Evolutionary conservation across 805 yeast species (phyloP).

Genomic region (Zygoascus flipseniorum): DNA sequence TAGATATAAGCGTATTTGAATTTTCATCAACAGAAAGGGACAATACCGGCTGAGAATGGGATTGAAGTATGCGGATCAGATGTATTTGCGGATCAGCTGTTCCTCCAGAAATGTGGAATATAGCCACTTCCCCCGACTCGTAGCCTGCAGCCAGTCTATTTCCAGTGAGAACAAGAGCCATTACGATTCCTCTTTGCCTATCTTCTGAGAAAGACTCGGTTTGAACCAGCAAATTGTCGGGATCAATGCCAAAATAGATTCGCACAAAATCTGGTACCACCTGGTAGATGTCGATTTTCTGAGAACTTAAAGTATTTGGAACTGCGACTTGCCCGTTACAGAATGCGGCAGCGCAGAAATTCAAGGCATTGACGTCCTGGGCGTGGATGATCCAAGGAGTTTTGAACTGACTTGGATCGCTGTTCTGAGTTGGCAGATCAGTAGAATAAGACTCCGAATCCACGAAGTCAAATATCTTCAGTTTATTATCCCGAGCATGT

Average conservation of each 20-base stretch:
- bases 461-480: conserved; percentile 24
- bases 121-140: conserved; percentile 59
- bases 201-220: neutral
- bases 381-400: conserved; percentile 33
- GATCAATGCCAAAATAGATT: conserved; percentile 6
- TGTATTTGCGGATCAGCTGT: neutral
- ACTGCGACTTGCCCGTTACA: conserved; percentile 36
- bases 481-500: conserved; percentile 59
- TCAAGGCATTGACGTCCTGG: conserved; percentile 65
- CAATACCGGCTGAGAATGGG: conserved; percentile 28
- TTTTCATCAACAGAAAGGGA: conserved; percentile 17
- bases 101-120: conserved; percentile 21
- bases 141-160: conserved; percentile 43
- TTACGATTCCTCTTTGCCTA: conserved; percentile 49
- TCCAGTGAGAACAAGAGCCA: conserved; percentile 42
- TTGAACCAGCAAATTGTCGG: conserved; percentile 22
- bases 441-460: neutral
- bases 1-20: conserved; percentile 21
- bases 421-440: conserved; percentile 16
- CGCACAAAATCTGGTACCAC: conserved; percentile 6
- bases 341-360: conserved; percentile 58
- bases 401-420: conserved; percentile 19
- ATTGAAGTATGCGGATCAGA: conserved; percentile 13
- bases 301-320: conserved; percentile 58
- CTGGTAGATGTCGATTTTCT: conserved; percentile 47